Evolutionary conservation across 768 basidiomycete species (phyloP).

Genomic region (Leucocoprinus leucothites): DNA sequence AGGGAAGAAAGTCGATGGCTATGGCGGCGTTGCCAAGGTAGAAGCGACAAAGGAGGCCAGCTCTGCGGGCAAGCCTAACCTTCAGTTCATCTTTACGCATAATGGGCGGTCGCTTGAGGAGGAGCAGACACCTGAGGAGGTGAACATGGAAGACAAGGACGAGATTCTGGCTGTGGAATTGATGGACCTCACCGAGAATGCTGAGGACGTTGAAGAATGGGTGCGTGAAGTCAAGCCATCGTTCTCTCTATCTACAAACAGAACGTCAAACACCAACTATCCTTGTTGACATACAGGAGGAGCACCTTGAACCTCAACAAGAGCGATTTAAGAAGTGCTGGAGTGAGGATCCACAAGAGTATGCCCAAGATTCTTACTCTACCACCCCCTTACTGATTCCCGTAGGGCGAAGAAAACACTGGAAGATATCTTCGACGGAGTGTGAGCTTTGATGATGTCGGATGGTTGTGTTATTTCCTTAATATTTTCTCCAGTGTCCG

Average conservation of each 20-base stretch:
- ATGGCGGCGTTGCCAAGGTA: slow-evolving; percentile 27
- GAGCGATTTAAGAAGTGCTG: slow-evolving; percentile 81
- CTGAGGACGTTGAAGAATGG: slow-evolving; percentile 56
- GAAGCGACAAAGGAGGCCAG: slow-evolving; percentile 54
- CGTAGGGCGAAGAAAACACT: slow-evolving; percentile 68
- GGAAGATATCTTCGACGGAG: slow-evolving; percentile 81
- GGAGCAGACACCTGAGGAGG: slow-evolving; percentile 83
- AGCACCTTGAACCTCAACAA: slow-evolving; percentile 57
- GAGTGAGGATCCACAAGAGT: slow-evolving; percentile 76
- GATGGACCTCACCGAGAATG: slow-evolving; percentile 82
- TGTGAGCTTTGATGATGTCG: slow-evolving; percentile 50
- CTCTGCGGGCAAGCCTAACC: slow-evolving; percentile 44
- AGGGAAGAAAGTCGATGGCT: slow-evolving; percentile 41
- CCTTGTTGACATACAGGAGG: slow-evolving; percentile 44
- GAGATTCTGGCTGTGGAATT: slow-evolving; percentile 88
- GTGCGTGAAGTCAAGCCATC: slow-evolving; percentile 34
- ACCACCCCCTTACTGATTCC: neutral
- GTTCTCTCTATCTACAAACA: neutral
- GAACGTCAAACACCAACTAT: slow-evolving; percentile 1
- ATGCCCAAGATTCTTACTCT: slow-evolving; percentile 23
- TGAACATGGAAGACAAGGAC: slow-evolving; percentile 84
- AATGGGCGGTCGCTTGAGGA: slow-evolving; percentile 76
- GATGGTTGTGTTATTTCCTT: neutral
- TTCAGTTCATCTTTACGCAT: slow-evolving; percentile 86
- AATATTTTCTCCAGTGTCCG: slow-evolving; percentile 52